Evolutionary conservation across 768 basidiomycete species (phyloP), one percentile per base, ranked within the genome.

Genomic region (Phylloporus sp.): DNA sequence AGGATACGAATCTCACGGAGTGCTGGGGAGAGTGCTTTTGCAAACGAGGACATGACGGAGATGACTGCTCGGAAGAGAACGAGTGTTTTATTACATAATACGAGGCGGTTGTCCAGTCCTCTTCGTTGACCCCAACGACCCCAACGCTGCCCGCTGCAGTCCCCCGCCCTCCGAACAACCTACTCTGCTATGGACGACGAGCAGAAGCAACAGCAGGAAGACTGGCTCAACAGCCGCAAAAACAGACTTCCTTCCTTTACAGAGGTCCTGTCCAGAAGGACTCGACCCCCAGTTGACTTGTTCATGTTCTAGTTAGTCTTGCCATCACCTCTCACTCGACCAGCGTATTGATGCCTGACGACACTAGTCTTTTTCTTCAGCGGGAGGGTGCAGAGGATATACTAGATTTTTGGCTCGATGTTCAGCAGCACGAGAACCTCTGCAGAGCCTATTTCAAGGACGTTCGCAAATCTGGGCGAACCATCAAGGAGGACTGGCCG

Each of bases 391-490:
- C 91, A 49, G 95, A 98, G 67, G 97, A 99, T 69, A 89, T 94
- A 44, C 74, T 99, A 40, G 97, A 99, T 69, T 98, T 98, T 63
- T 98, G 95, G 95, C 81, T 99, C 26, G 97, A 99, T 68, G 97
- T 98, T 6, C 94, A 97, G 61, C 97, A 98, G 72, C 97, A 99
- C 68, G 97, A 98, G 74, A 97, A 97, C 67, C 83, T 99, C 29
- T 98, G 95, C 70, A 82, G 95, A 54, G 97, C 95, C 8, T 98
- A 98, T 71, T 98, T 99, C 82, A 97, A 97, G 77, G 97, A 98
- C 70, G 84, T 99, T 47, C 87, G 91, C 64, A 94, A 95, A 73
- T 94, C 94, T 0, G 94, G 95, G 3, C 82, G 88, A 24, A 84
- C 88, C 12, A 89, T 99, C 68, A 88, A 88, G 66, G 90, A 97